These are phyloP conservation scores for Leptodontidium sp. DNA, from an alignment of 2,329 filamentous ascomycete species.

Conservation along the genomic window DNA sequence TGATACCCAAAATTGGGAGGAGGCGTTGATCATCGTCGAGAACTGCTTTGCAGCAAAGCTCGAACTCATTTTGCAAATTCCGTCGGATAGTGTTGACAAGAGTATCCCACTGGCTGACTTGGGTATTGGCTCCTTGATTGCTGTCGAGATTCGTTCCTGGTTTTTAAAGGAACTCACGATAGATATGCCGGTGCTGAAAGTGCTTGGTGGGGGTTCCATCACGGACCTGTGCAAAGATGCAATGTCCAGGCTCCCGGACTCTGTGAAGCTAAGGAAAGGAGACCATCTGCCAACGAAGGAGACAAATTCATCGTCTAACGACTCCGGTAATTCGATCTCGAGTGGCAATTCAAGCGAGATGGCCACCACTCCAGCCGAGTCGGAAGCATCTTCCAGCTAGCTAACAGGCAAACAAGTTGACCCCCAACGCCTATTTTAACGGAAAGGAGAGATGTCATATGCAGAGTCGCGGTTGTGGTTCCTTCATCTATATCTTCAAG, in stretches of 20 bases:
- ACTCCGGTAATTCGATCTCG: neutral
- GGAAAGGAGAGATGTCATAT: constrained; percentile 20
- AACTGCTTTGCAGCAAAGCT: constrained; percentile 43
- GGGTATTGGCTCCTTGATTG: constrained; percentile 44
- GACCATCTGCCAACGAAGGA: neutral
- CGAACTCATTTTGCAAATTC: constrained; percentile 33
- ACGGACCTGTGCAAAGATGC: neutral
- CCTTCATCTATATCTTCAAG: constrained; percentile 35
- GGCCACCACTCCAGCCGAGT: neutral
- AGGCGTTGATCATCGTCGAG: neutral
- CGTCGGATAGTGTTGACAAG: constrained; percentile 39
- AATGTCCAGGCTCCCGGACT: neutral
- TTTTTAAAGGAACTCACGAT: constrained; percentile 54
- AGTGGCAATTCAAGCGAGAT: no score
- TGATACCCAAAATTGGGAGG: neutral
- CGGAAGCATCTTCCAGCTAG: neutral
- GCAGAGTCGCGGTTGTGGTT: constrained; percentile 40
- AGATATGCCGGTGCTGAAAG: constrained; percentile 31
- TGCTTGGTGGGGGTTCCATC: constrained; percentile 29
- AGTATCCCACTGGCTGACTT: constrained; percentile 40
- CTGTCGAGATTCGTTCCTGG: constrained; percentile 50
- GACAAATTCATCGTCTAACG: neutral
- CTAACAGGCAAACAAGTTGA: neutral
- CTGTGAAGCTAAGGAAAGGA: neutral
- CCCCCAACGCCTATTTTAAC: neutral